Evolutionary conservation across 371 early-diverging fungal species (phyloP).

Genomic region (Mortierella polycephala): DNA sequence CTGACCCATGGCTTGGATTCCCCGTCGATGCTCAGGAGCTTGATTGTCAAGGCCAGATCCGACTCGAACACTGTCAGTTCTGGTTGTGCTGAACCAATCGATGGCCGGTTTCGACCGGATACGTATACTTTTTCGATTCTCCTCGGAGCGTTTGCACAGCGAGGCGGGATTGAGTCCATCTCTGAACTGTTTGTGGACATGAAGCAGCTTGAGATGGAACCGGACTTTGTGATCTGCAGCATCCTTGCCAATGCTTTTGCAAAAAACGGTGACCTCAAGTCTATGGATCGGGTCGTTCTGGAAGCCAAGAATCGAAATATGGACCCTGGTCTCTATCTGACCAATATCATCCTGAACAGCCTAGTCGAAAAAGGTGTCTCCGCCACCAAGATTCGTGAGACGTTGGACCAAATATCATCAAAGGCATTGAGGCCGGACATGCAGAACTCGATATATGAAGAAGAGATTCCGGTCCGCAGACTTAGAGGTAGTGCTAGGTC

Average conservation of each 20-base stretch:
- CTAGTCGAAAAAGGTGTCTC: constrained; percentile 34
- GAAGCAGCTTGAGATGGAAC: constrained; percentile 28
- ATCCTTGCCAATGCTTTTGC: constrained; percentile 49
- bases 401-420: constrained; percentile 22
- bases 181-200: constrained; percentile 50
- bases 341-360: constrained; percentile 71
- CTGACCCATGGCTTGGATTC: constrained; percentile 17
- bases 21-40: constrained; percentile 12
- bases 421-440: not conserved
- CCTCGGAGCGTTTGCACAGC: constrained; percentile 30
- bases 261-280: constrained; percentile 34
- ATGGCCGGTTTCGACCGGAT: constrained; percentile 30
- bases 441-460: constrained; percentile 4
- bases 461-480: constrained; percentile 23
- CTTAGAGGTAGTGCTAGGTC: not conserved
- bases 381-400: constrained; percentile 24
- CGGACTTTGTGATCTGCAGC: constrained; percentile 31
- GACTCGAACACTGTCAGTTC: not conserved
- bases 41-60: constrained; percentile 14
- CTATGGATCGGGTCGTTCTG: constrained; percentile 29
- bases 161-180: constrained; percentile 44
- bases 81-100: not conserved
- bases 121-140: constrained; percentile 42
- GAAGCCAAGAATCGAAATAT: constrained; percentile 49
- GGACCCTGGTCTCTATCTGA: constrained; percentile 75